Percentiles rank a stretch among this genome's conserved stretches.
These are phyloP conservation scores for Geotrichum restrictum DNA, from an alignment of 1,139 yeast genomes.

Conservation along the genomic window DNA sequence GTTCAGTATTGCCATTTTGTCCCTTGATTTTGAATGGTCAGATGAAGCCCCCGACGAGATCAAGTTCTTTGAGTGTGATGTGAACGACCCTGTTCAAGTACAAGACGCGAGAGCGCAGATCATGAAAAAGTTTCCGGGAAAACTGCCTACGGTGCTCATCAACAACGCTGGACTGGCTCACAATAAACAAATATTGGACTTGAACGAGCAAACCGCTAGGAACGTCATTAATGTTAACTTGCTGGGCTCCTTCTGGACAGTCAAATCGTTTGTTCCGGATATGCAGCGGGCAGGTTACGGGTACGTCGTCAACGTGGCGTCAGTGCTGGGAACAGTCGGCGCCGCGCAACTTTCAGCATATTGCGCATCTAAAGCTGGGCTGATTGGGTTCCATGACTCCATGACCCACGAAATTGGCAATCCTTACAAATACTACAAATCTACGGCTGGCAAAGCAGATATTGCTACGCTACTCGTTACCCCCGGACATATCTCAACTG, in stretches of 20 bases:
- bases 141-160: slow-evolving; percentile 51
- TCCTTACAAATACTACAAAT: slow-evolving; percentile 12
- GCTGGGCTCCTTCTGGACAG: slow-evolving; percentile 52
- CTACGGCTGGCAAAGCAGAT: slow-evolving; percentile 36
- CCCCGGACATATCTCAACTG: slow-evolving; percentile 75
- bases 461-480: slow-evolving; percentile 70
- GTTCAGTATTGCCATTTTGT: slow-evolving; percentile 48
- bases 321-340: slow-evolving; percentile 66
- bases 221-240: slow-evolving; percentile 53
- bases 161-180: slow-evolving; percentile 77
- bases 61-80: slow-evolving; percentile 48
- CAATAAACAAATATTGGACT: slow-evolving; percentile 42
- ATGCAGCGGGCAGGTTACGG: slow-evolving; percentile 9
- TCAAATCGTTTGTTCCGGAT: slow-evolving; percentile 44
- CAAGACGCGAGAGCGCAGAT: slow-evolving; percentile 32
- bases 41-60: slow-evolving; percentile 36
- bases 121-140: slow-evolving; percentile 5
- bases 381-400: slow-evolving; percentile 74
- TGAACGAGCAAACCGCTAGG: slow-evolving; percentile 33
- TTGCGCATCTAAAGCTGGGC: slow-evolving; percentile 82
- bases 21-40: slow-evolving; percentile 46
- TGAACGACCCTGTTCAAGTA: slow-evolving; percentile 43
- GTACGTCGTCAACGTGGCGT: slow-evolving; percentile 29
- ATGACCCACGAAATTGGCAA: slow-evolving; percentile 60
- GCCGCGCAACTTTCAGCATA: slow-evolving; percentile 68